Evolutionary conservation across 164 flowering plant species (phyloP), one percentile per base, ranked within the genome.

Genomic region (Berberis vulgaris): DNA sequence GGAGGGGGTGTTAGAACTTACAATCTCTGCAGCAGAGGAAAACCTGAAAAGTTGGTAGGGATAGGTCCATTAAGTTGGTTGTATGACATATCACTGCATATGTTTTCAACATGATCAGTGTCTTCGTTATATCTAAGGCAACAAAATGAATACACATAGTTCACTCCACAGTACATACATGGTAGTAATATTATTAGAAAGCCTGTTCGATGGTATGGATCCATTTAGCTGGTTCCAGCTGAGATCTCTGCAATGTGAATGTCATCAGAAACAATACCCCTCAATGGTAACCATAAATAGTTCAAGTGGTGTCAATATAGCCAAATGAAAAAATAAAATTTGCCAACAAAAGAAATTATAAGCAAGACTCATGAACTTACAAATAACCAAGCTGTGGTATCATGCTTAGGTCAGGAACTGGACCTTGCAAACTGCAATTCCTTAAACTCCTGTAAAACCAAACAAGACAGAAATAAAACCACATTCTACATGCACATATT

Each of bases 1-100:
- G 26, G 26, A 26, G 26, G 26, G 26, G n/a, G 54, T 26, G 1
- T 40, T 43, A 9, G 13, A 41, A 45, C 93, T 87, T 70, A 92
- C 98, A 92, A 71, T 76, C 50, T 84, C 72, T 92, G 96, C 45
- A 89, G 91, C 41, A 5, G 49, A 46, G 88, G 86, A 67, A 85
- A 83, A 54, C 64, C 59, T 9, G 96, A 83, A 73, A 86, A 81
- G 65, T 72, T 86, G 49, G 65, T 53, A 4, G 89, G 96, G 53
- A 92, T 80, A 9, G 88, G 72, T 73, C 93, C 98, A 73, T 69
- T 84, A 7, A 92, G 85, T 40, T 61, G 61, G 77, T 92, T 92
- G 62, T 79, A 5, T 43, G 98, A 86, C 44, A 92, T 72, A 68
- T 68, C 67, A 46, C 98, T 92, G 95, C 81, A 81, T 7, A 61